Conservation (phyloP, 768 basidiomycete genomes). For the Boletus sp. region DNA sequence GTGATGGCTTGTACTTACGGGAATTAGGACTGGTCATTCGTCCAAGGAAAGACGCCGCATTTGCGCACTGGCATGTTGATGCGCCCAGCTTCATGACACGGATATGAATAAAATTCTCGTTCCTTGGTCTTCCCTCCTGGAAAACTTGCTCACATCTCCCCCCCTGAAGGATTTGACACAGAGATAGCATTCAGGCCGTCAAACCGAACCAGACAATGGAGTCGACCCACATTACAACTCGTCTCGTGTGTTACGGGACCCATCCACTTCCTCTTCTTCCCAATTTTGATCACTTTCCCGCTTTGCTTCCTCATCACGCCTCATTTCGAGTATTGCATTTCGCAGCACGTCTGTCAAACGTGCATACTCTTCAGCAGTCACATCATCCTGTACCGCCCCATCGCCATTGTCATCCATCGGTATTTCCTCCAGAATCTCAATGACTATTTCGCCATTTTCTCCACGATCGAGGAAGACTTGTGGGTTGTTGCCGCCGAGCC, state of each 20-base stretch:
- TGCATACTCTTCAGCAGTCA: conserved; percentile 40
- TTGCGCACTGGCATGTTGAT: conserved; percentile 14
- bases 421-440: conserved; percentile 47
- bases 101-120: conserved; percentile 21
- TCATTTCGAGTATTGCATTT: conserved; percentile 52
- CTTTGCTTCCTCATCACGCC: conserved; percentile 32
- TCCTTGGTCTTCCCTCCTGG: conserved; percentile 2
- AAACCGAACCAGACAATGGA: conserved; percentile 13
- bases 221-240: conserved; percentile 32
- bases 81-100: conserved; percentile 21
- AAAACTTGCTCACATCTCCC: neutral
- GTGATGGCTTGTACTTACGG: conserved; percentile 8
- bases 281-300: conserved; percentile 18
- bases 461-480: conserved; percentile 43
- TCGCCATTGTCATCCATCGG: conserved; percentile 33
- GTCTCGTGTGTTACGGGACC: conserved; percentile 29
- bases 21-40: conserved; percentile 18
- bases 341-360: conserved; percentile 50
- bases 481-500: conserved; percentile 27
- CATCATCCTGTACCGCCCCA: conserved; percentile 24
- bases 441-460: conserved; percentile 41
- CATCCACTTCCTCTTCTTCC: conserved; percentile 34
- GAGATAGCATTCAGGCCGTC: conserved; percentile 16
- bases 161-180: conserved; percentile 1
- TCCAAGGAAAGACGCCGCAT: conserved; percentile 9